Evolutionary conservation across 495 filamentous ascomycete genomes (phyloP).

Genomic region (Oidiodendron maius): DNA sequence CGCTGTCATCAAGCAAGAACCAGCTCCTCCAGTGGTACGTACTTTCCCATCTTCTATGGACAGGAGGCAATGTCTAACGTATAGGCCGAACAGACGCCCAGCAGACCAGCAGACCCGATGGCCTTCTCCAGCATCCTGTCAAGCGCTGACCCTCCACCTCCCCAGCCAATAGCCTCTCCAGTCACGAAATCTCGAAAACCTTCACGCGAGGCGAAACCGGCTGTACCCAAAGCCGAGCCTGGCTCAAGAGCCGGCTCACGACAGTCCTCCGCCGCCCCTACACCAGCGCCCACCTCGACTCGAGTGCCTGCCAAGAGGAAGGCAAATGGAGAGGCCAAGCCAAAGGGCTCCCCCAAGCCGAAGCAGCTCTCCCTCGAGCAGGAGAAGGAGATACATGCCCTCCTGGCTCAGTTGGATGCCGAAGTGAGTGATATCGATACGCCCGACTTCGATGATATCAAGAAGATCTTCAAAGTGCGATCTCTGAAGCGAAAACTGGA

Average conservation of each 20-base stretch:
- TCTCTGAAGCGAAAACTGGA: constrained; percentile 55
- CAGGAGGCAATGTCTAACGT: constrained; percentile 42
- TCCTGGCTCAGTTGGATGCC: constrained; percentile 60
- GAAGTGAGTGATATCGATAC: constrained; percentile 64
- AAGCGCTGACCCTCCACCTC: constrained; percentile 50
- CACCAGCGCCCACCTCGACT: constrained; percentile 37
- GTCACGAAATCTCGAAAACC: constrained; percentile 16
- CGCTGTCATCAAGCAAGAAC: constrained; percentile 24
- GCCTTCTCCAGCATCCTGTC: constrained; percentile 88
- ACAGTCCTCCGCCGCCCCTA: constrained; percentile 32
- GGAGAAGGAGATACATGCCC: constrained; percentile 58
- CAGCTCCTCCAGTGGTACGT: constrained; percentile 8
- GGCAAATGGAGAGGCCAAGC: constrained; percentile 42
- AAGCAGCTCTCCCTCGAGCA: constrained; percentile 56
- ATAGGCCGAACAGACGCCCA: constrained; percentile 14
- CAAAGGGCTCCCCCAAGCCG: constrained; percentile 23
- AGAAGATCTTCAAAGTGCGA: constrained; percentile 45
- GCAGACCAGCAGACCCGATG: constrained; percentile 72
- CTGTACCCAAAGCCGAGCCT: constrained; percentile 9
- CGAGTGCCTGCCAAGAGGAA: constrained; percentile 44
- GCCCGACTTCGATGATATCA: constrained; percentile 54
- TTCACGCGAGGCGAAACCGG: constrained; percentile 11
- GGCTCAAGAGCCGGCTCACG: constrained; percentile 21
- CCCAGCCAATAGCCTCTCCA: constrained; percentile 18
- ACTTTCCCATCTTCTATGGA: constrained; percentile 22